Base-by-base conservation (phyloP, 1,284 basidiomycete species). In the Ustilago cynodontis region DNA sequence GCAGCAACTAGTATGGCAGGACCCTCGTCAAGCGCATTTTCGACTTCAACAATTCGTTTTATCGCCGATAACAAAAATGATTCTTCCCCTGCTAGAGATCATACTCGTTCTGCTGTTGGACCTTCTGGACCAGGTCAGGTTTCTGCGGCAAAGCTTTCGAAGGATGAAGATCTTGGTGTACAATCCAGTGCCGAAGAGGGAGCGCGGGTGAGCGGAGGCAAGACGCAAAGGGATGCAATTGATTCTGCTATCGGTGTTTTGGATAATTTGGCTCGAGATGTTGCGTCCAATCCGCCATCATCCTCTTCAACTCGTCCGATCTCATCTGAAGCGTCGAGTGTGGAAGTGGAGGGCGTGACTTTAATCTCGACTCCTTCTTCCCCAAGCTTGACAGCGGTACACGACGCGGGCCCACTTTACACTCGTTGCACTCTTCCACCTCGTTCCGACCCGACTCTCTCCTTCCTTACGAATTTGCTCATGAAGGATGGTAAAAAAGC, bases 401-500 rank as follows among this genome's bases (percentile, higher is more conserved):
- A 71, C 54, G 60, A 71, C 13, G 33, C 47, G 0, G 69, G 65
- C 0, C 69, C 74, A 0, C 43, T 76, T 14, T 84, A 84, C 57
- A 66, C 80, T 0, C 47, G 71, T 3, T 26, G 66, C 11, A 69
- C 72, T 9, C 68, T 84, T 1, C 82, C 82, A 1, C 74, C 79
- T 0, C 57, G 71, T 24, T 63, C 80, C 26, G 86, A 87, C 50
- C 66, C 81, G 1, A 77, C 80, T 14, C 73, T 87, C n/a, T 76
- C 86, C 18, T 77, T 79, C 33, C 72, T 85, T 49, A 79, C 87
- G 54, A 86, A 86, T 37, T 76, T 87, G 50, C 78, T 87, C 35
- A 87, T 87, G 86, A 80, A 81, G 47, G 84, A 86, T 57, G 87
- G 87, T 50, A 88, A 87, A 59, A 86, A 86, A 64, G 79, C 86